Base-by-base conservation (phyloP, 495 filamentous ascomycete genomes). In the Podospora sp. region DNA sequence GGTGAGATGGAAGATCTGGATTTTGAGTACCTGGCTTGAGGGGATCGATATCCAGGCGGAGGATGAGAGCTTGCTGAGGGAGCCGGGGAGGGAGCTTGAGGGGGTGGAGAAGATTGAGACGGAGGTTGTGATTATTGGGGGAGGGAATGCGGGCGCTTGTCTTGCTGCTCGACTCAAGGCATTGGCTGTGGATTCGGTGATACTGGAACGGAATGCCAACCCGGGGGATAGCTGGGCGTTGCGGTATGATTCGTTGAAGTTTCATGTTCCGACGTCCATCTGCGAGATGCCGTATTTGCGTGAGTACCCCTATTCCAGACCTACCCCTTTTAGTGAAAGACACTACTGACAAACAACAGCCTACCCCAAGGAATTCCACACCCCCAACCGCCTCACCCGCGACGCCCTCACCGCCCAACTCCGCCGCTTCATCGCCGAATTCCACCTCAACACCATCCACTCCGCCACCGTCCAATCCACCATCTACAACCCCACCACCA, bases 81-180 rank as follows among this genome's bases (percentile, higher is more conserved):
- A 55, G 5, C 72, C 76, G 6, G 68, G 68, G 11, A 66, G 63
- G 29, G 20, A 70, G 2, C 63, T 75, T 5, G 57, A 65, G 27
- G 65, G 50, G 1, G n/a, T 68, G 7, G 66, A 72, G 16, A 59
- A 63, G 16, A 46, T 75, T 8, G 69, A 75, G 22, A 76, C 76
- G 0, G 74, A 78, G 26, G 77, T 79, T 33, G 63, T 78, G 11
- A 76, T 79, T 61, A 67, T 79, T 25, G 76, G 77, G 6, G 76
- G 65, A 11, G 77, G 77, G 35, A 76, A 73, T 26, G 77, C 75
- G 0, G 76, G 57, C 21, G 40, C 73, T 12, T 46, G 58, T 12
- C 60, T 74, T 2, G 72, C 76, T 9, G 76, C 73, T 2, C 76
- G 76, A 3, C 72, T 80, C 50, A 77, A 78, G 36, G 71, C 75